A percentile compares a stretch with the other conserved stretches of the same genome.
Evolutionary conservation across 768 basidiomycete genomes (phyloP).

Genomic region (Phlebiopsis gigantea): DNA sequence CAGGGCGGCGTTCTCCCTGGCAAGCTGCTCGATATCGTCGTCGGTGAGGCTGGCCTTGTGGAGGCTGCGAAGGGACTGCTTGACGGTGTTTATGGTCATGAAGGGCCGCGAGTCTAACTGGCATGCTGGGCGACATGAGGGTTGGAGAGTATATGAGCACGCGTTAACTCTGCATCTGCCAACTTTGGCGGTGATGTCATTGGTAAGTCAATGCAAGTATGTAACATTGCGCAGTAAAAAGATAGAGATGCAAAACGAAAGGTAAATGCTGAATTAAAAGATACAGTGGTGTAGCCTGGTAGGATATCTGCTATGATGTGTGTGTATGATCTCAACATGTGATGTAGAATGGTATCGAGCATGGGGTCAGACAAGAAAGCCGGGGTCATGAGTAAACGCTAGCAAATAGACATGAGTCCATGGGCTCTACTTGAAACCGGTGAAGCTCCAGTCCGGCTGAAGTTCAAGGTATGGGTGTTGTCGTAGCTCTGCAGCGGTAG

Average conservation of each 20-base stretch:
- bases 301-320: slow-evolving; percentile 17
- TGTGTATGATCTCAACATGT: slow-evolving; percentile 12
- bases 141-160: background rate
- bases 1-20: slow-evolving; percentile 16
- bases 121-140: background rate
- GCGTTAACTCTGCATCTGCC: background rate
- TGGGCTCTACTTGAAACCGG: slow-evolving; percentile 34
- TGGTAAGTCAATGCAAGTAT: too few species aligned
- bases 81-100: background rate
- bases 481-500: slow-evolving; percentile 72
- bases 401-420: slow-evolving; percentile 6
- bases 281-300: slow-evolving; percentile 17
- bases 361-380: slow-evolving; percentile 10
- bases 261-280: slow-evolving; percentile 12
- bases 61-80: background rate
- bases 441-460: slow-evolving; percentile 72
- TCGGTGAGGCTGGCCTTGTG: slow-evolving; percentile 6
- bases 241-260: slow-evolving; percentile 6
- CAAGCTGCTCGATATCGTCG: slow-evolving; percentile 14
- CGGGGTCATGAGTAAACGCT: background rate
- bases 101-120: background rate
- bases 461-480: slow-evolving; percentile 74
- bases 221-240: slow-evolving; percentile 1
- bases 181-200: slow-evolving; percentile 5
- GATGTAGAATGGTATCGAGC: slow-evolving; percentile 19